phyloP scores from a whole-genome alignment of 1,284 basidiomycete species.

The Microbotryum lychnidis-dioicae region DNA sequence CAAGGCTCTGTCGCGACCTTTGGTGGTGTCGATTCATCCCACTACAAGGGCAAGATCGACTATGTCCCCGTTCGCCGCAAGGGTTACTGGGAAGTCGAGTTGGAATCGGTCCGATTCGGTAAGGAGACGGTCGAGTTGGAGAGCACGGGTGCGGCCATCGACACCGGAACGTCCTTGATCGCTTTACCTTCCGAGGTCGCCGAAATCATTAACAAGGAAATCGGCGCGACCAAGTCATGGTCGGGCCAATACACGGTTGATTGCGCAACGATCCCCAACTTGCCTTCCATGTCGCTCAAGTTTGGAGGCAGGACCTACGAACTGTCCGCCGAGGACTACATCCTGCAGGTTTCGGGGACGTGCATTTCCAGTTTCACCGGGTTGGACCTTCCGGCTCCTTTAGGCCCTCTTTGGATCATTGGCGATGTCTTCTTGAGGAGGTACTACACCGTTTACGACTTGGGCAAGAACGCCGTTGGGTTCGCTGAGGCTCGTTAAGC shows the following conservation, averaged over 20 bases:
- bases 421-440: conserved; percentile 41
- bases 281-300: conserved; percentile 82
- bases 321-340: conserved; percentile 50
- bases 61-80: conserved; percentile 91
- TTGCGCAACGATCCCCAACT: conserved; percentile 68
- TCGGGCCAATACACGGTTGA: conserved; percentile 90
- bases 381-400: conserved; percentile 77
- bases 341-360: conserved; percentile 76
- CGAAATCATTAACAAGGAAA: conserved; percentile 93
- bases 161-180: conserved; percentile 88
- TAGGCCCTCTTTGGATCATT: conserved; percentile 85
- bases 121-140: conserved; percentile 75
- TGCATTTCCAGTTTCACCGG: conserved; percentile 93
- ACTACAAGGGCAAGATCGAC: conserved; percentile 71
- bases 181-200: conserved; percentile 88
- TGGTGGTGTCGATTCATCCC: conserved; percentile 75
- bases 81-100: conserved; percentile 75
- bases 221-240: conserved; percentile 75
- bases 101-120: conserved; percentile 43
- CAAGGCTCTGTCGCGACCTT: conserved; percentile 85
- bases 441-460: conserved; percentile 79
- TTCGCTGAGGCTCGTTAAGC: conserved; percentile 55
- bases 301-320: conserved; percentile 58
- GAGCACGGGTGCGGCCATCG: conserved; percentile 84
- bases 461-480: conserved; percentile 62